Evolutionary conservation across 768 basidiomycete genomes (phyloP).

Genomic region (Rhodotorula babjevae): DNA sequence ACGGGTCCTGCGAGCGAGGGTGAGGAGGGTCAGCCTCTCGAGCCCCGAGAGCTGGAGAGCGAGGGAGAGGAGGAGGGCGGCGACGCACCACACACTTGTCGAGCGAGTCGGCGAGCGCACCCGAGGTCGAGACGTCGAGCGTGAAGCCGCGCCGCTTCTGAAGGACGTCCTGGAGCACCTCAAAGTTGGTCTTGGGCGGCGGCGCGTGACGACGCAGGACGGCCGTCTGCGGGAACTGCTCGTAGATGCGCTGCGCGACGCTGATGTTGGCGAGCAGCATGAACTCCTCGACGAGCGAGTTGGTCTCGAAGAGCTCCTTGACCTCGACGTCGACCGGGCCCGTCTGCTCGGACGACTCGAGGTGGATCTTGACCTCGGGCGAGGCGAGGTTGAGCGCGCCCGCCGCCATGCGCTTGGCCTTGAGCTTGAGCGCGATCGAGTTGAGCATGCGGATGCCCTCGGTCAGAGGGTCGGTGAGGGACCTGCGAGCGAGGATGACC

Average conservation of each 20-base stretch:
- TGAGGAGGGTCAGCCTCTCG: not conserved
- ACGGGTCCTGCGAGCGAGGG: constrained; percentile 58
- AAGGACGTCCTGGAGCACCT: constrained; percentile 88
- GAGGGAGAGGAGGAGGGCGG: too few species aligned
- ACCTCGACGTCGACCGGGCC: constrained; percentile 63
- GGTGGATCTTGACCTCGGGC: constrained; percentile 94
- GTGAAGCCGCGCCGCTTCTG: constrained; percentile 73
- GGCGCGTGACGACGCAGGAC: constrained; percentile 89
- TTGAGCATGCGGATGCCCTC: constrained; percentile 84
- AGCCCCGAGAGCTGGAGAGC: too few species aligned
- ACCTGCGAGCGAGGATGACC: constrained; percentile 51
- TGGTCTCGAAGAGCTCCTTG: constrained; percentile 86
- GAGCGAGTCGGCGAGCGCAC: constrained; percentile 77
- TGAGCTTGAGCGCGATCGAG: constrained; percentile 74
- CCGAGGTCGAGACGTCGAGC: constrained; percentile 85
- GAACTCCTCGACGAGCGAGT: constrained; percentile 95
- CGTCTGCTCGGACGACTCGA: constrained; percentile 85
- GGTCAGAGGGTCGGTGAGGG: constrained; percentile 73
- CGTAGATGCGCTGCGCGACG: constrained; percentile 84
- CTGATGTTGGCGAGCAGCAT: constrained; percentile 97
- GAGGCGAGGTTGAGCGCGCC: constrained; percentile 98
- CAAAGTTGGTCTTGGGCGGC: constrained; percentile 88
- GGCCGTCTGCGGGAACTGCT: constrained; percentile 91
- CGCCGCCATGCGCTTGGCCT: constrained; percentile 78
- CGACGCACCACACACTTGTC: constrained; percentile 74